These are phyloP conservation scores for Plasmodium yoelii DNA, from an alignment of 169 alveolate genomes.

Conservation along the genomic window DNA sequence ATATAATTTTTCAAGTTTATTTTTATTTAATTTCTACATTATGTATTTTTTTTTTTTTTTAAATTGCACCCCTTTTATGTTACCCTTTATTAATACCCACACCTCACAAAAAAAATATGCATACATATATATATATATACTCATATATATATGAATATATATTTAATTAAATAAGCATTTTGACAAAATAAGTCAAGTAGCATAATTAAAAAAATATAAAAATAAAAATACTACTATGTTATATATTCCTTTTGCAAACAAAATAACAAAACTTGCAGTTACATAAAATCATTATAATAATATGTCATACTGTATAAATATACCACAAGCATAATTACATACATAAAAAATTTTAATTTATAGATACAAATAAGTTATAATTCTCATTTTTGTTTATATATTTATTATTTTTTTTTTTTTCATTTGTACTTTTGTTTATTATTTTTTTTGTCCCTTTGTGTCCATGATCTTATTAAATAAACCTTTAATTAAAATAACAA, in stretches of 20 bases:
- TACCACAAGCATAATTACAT: background rate
- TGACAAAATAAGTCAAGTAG: background rate
- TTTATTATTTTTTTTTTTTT: background rate
- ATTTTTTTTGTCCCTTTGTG: background rate
- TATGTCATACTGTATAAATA: no score
- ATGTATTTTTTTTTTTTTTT: constrained; percentile 1
- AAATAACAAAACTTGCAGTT: no score
- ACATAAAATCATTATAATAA: no score
- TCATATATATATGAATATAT: constrained; percentile 4
- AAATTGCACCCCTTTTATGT: constrained; percentile 7
- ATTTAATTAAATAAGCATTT: background rate
- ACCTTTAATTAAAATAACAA: background rate
- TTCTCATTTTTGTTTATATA: background rate
- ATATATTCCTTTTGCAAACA: no score
- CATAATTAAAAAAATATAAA: no score
- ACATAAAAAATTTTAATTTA: background rate
- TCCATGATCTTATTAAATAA: constrained; percentile 1
- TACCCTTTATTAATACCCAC: background rate
- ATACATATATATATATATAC: constrained; percentile 7
- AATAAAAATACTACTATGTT: no score
- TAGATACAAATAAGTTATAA: background rate
- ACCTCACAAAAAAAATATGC: background rate
- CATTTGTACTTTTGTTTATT: background rate
- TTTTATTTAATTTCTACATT: no score
- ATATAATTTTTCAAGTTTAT: background rate